Conservation (phyloP, 2,329 filamentous ascomycete genomes). For the Colletotrichum higginsianum region DNA sequence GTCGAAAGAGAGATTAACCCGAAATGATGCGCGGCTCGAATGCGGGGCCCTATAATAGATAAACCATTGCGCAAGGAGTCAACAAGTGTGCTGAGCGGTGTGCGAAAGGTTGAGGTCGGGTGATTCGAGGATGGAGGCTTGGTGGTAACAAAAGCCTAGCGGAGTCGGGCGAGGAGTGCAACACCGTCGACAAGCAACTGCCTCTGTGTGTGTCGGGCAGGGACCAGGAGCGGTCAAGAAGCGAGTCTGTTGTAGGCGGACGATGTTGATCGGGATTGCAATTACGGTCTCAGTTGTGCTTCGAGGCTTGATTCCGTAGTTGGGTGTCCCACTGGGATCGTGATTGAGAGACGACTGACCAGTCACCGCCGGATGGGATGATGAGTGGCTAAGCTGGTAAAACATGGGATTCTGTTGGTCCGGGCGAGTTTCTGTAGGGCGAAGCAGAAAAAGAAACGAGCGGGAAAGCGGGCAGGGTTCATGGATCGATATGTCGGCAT, state of each 20-base stretch:
- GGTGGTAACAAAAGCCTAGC: background rate
- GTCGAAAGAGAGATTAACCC: background rate
- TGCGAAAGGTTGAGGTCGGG: slow-evolving; percentile 2
- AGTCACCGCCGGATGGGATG: slow-evolving; percentile 2
- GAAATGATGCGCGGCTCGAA: background rate
- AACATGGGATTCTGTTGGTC: background rate
- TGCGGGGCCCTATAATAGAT: background rate
- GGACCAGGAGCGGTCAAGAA: background rate
- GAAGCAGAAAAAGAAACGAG: slow-evolving; percentile 2
- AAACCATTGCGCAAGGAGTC: background rate
- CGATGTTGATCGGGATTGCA: background rate
- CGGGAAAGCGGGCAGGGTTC: slow-evolving; percentile 3
- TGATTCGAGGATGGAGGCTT: background rate
- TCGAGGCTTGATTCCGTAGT: background rate
- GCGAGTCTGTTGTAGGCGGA: background rate
- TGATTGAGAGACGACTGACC: slow-evolving; percentile 3
- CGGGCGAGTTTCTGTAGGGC: background rate
- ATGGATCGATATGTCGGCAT: slow-evolving; percentile 7
- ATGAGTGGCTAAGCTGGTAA: slow-evolving; percentile 14
- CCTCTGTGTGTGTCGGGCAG: background rate
- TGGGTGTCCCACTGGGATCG: background rate
- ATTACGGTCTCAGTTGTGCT: background rate
- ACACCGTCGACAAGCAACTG: background rate
- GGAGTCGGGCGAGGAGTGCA: background rate
- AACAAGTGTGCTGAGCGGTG: slow-evolving; percentile 5